phyloP scores from a whole-genome alignment of 1,139 yeast species.

The Sugiyamaella novakii region DNA sequence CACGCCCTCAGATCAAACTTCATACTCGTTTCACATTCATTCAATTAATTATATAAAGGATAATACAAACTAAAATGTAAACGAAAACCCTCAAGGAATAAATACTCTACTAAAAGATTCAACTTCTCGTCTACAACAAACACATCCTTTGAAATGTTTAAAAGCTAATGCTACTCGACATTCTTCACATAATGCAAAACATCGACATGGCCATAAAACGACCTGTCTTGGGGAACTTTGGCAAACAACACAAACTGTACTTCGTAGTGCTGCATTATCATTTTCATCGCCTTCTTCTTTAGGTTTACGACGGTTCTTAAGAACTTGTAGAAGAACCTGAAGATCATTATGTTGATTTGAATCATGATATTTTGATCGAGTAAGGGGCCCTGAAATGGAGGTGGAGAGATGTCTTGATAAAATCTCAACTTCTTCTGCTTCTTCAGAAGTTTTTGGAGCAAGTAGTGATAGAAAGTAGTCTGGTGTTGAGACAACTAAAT shows the following conservation, averaged over 20 bases:
- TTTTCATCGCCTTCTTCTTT: conserved; percentile 20
- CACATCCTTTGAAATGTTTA: conserved; percentile 77
- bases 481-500: conserved; percentile 31
- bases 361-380: conserved; percentile 30
- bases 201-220: conserved; percentile 90
- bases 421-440: conserved; percentile 31
- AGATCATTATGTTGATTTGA: conserved; percentile 13
- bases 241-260: conserved; percentile 70
- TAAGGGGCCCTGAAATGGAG: conserved; percentile 24
- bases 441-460: conserved; percentile 31
- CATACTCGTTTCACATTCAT: no score
- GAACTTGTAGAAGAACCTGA: conserved; percentile 19
- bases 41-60: conserved; percentile 4
- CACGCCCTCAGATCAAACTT: no score
- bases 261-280: conserved; percentile 14
- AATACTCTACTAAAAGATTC: conserved; percentile 45
- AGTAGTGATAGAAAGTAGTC: conserved; percentile 30
- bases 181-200: conserved; percentile 83
- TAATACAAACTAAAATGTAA: no score
- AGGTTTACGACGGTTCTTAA: conserved; percentile 20
- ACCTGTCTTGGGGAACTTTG: conserved; percentile 73
- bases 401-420: conserved; percentile 29
- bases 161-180: conserved; percentile 78
- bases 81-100: conserved; percentile 22
- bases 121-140: conserved; percentile 78